A percentile compares a stretch with the other conserved stretches of the same genome.
phyloP scores from a whole-genome alignment of 805 yeast genomes.

The Nadsonia fulvescens region DNA sequence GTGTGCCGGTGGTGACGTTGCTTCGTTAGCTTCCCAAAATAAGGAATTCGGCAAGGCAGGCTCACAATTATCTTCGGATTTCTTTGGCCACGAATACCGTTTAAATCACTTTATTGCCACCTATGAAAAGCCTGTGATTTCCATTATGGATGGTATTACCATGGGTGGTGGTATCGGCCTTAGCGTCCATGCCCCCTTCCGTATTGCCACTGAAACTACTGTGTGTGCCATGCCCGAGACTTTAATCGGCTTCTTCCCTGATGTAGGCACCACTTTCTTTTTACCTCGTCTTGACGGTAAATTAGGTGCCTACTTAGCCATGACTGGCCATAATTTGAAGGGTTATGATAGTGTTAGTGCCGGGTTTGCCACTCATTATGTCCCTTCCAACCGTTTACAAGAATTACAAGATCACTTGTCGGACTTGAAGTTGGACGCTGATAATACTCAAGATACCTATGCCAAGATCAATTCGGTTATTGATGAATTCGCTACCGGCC shows the following conservation, averaged over 20 bases:
- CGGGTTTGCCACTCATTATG: constrained; percentile 85
- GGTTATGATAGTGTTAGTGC: constrained; percentile 70
- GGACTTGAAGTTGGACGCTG: constrained; percentile 26
- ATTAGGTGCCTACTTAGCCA: constrained; percentile 68
- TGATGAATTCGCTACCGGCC: constrained; percentile 61
- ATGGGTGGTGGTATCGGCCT: constrained; percentile 98
- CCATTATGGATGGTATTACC: constrained; percentile 77
- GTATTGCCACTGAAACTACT: constrained; percentile 84
- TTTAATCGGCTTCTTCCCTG: constrained; percentile 91
- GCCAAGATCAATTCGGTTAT: constrained; percentile 51
- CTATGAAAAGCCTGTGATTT: constrained; percentile 73
- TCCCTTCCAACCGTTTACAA: constrained; percentile 44
- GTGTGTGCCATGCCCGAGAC: constrained; percentile 96
- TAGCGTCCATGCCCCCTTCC: constrained; percentile 76
- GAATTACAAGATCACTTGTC: constrained; percentile 49
- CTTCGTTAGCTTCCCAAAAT: constrained; percentile 38
- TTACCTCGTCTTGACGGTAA: constrained; percentile 68
- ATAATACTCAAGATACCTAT: constrained; percentile 23
- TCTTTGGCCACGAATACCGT: constrained; percentile 67
- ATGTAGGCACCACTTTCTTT: constrained; percentile 87
- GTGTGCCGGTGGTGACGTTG: constrained; percentile 95
- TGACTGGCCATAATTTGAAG: constrained; percentile 62
- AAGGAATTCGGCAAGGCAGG: constrained; percentile 26
- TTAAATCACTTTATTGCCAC: constrained; percentile 64
- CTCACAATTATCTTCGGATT: constrained; percentile 34